A percentile compares a stretch with the other conserved stretches of the same genome.
phyloP scores from a whole-genome alignment of 108 stramenopile species.

The Nannochloropsis granulata region DNA sequence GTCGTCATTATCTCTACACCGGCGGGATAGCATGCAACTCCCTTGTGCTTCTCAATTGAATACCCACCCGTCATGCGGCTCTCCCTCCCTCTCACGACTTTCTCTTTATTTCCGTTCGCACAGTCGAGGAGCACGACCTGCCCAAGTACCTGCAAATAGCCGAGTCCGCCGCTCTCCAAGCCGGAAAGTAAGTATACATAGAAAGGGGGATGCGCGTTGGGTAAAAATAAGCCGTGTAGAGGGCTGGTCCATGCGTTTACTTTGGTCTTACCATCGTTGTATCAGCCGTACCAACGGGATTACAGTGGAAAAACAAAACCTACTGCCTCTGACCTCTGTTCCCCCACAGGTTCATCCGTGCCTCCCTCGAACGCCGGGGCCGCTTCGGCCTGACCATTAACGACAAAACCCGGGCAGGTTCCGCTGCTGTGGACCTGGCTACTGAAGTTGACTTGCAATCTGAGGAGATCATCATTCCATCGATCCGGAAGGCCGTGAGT shows the following conservation, averaged over 20 bases:
- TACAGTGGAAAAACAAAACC: no score
- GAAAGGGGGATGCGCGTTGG: no score
- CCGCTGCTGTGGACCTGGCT: constrained; percentile 7
- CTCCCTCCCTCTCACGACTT: no score
- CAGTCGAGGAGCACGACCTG: neutral
- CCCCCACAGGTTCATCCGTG: neutral
- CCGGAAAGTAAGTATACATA: neutral
- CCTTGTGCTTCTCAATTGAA: no score
- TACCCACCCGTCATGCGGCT: no score
- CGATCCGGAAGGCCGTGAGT: neutral
- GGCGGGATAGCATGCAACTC: no score
- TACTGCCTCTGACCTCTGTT: neutral
- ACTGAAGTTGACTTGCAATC: constrained; percentile 14
- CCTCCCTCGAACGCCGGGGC: neutral
- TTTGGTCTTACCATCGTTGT: no score
- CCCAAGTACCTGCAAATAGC: neutral
- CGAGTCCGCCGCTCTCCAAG: neutral
- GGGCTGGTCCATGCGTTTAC: no score
- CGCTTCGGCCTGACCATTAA: neutral
- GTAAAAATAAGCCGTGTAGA: no score
- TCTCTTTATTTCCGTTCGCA: neutral
- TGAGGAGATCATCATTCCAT: constrained; percentile 6
- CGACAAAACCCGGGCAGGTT: neutral
- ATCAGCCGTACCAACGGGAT: no score
- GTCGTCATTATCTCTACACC: no score